Evolutionary conservation across 2,329 filamentous ascomycete species (phyloP).

Genomic region (Cyphellophora attinorum): DNA sequence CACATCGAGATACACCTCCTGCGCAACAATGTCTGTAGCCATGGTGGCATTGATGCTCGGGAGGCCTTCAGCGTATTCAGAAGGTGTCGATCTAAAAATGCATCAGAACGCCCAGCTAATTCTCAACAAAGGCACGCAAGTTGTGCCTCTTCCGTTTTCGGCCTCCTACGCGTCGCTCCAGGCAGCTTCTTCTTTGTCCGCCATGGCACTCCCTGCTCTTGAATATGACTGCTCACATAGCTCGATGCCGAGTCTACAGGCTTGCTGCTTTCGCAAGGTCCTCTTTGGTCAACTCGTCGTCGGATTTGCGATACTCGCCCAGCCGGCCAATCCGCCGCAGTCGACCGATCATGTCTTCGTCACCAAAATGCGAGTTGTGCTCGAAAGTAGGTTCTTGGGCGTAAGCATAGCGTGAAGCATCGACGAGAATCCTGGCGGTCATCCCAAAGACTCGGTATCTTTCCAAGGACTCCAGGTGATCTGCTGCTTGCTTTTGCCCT

Average conservation of each 20-base stretch:
- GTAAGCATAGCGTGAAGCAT: conserved; percentile 78
- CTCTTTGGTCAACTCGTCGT: conserved; percentile 43
- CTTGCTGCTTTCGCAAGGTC: conserved; percentile 42
- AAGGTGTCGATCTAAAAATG: too few relatives aligned
- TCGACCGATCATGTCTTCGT: conserved; percentile 55
- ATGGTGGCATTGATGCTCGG: too few relatives aligned
- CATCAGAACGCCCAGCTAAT: too few relatives aligned
- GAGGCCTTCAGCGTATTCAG: too few relatives aligned
- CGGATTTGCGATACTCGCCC: conserved; percentile 39
- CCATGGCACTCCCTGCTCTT: too few relatives aligned
- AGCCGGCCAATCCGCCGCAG: conserved; percentile 49
- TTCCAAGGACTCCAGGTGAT: conserved; percentile 34
- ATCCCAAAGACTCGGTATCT: conserved; percentile 88
- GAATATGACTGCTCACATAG: neutral
- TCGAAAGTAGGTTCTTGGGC: conserved; percentile 76
- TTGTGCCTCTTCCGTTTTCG: too few relatives aligned
- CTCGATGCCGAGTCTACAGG: too few relatives aligned
- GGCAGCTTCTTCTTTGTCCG: too few relatives aligned
- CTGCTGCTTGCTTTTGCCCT: conserved; percentile 31
- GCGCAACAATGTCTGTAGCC: too few relatives aligned
- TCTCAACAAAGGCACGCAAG: too few relatives aligned
- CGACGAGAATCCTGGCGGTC: conserved; percentile 84
- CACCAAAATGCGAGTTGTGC: conserved; percentile 54
- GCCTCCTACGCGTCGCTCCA: too few relatives aligned
- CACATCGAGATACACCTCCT: too few relatives aligned